Evolutionary conservation across 768 basidiomycete species (phyloP), one percentile per base, ranked within the genome.

Genomic region (Mycena vulgaris): DNA sequence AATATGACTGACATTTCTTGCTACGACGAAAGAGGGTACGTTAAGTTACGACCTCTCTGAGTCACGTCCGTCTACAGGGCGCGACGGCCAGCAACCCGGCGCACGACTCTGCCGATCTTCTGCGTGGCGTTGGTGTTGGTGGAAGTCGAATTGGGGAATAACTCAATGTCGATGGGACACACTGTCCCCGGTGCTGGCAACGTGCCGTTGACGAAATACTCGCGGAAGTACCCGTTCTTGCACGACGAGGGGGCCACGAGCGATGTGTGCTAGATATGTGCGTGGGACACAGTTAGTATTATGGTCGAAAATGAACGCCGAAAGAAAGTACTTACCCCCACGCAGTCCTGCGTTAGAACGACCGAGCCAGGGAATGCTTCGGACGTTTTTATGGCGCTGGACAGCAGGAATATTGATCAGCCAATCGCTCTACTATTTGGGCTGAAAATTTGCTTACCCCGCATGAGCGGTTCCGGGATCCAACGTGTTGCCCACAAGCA

Each of bases 201-300:
- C 17, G 62, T 70, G 40, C 69, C 69, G 39, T 70, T 51, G 13
- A 45, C 48, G 51, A 70, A 70, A 31, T 70, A 70, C 21, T 45
- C 53, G 25, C 47, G 55, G 39, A 70, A 17, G 31, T 56, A 23
- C 16, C 11, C 45, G 25, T 27, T 10, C 14, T 82, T 81, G 72
- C 84, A 86, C 5, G 73, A 55, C 9, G 83, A 85, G 11, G 78
- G 75, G 5, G 74, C 79, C 7, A 75, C 65, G 23, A 81, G 30
- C 5, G 84, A 84, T 42, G 72, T 75, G 69, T 85, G 83, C 80
- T 83, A n/a, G n/a, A n/a, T n/a, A n/a, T n/a, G n/a, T n/a, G n/a
- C n/a, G 47, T n/a, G 28, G 28, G 37, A 55, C 19, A n/a, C n/a
- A n/a, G n/a, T n/a, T n/a, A n/a, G 8, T 40, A 31, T 23, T 31